These are phyloP conservation scores for Amanita fuliginea DNA, from an alignment of 768 basidiomycete genomes.

Conservation along the genomic window DNA sequence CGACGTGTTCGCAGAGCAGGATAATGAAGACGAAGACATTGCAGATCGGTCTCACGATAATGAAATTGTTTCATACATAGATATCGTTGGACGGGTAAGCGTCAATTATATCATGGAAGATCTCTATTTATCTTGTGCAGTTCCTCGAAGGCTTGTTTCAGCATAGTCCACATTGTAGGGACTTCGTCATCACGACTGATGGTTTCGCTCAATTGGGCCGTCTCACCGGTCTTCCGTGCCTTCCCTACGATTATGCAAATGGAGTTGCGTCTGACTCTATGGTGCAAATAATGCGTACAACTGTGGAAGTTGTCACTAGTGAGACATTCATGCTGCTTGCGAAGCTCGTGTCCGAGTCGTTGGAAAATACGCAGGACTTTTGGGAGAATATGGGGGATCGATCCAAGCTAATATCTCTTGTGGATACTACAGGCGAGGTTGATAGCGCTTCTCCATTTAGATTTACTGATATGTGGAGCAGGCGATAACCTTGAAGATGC, in stretches of 20 bases:
- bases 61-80: conserved; percentile 64
- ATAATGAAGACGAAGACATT: conserved; percentile 16
- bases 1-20: conserved; percentile 10
- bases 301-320: conserved; percentile 77
- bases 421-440: conserved; percentile 40
- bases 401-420: conserved; percentile 54
- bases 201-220: conserved; percentile 66
- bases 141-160: conserved; percentile 94
- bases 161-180: conserved; percentile 79
- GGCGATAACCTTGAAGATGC: conserved; percentile 37
- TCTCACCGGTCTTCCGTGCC: conserved; percentile 72
- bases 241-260: conserved; percentile 83
- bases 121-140: conserved; percentile 24
- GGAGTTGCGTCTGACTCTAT: conserved; percentile 80
- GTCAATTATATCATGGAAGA: background rate
- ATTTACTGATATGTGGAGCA: conserved; percentile 12
- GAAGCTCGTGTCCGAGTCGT: conserved; percentile 55
- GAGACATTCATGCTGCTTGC: conserved; percentile 66
- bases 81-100: conserved; percentile 66
- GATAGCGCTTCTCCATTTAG: background rate
- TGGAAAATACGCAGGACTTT: conserved; percentile 59
- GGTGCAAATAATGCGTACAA: conserved; percentile 79
- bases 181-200: conserved; percentile 71
- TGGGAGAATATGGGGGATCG: conserved; percentile 45
- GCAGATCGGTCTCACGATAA: conserved; percentile 57